These are phyloP conservation scores for Pleurotus djamor DNA, from an alignment of 768 basidiomycete species.

Conservation along the genomic window DNA sequence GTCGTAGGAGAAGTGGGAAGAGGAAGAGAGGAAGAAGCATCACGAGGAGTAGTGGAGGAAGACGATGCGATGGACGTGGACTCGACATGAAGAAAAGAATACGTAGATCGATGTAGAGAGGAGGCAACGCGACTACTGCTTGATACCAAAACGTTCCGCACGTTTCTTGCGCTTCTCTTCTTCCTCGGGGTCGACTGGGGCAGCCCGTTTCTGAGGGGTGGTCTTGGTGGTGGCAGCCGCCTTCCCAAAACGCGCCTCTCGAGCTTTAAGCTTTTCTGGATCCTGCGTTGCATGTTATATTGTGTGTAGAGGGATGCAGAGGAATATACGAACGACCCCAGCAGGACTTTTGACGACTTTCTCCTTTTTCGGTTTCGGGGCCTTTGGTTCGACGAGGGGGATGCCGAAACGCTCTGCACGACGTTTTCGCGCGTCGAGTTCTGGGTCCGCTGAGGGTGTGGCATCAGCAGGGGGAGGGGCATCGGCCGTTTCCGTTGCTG, in stretches of 20 bases:
- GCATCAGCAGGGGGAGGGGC: neutral
- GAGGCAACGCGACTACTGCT: conserved; percentile 16
- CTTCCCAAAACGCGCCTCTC: conserved; percentile 56
- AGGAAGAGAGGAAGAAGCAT: conserved; percentile 16
- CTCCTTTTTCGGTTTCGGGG: conserved; percentile 17
- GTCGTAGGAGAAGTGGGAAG: conserved; percentile 6
- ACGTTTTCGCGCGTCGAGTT: conserved; percentile 53
- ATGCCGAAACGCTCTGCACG: conserved; percentile 74
- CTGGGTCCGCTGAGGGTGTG: conserved; percentile 33
- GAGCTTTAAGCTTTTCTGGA: conserved; percentile 44
- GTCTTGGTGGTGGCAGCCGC: conserved; percentile 8
- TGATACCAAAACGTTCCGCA: conserved; percentile 58
- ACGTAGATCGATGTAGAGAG: neutral
- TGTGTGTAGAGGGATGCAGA: neutral
- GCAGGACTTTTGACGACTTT: conserved; percentile 10
- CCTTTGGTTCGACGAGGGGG: conserved; percentile 45
- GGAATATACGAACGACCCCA: conserved; percentile 22
- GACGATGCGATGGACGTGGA: conserved; percentile 60
- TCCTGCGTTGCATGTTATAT: conserved; percentile 30
- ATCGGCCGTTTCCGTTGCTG: conserved; percentile 7
- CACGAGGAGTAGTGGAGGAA: conserved; percentile 10
- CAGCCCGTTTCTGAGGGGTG: conserved; percentile 26
- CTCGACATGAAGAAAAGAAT: neutral
- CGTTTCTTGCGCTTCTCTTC: conserved; percentile 55
- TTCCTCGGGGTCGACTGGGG: conserved; percentile 55